Evolutionary conservation across 2,329 filamentous ascomycete genomes (phyloP).

Genomic region (Alternaria burnsii): DNA sequence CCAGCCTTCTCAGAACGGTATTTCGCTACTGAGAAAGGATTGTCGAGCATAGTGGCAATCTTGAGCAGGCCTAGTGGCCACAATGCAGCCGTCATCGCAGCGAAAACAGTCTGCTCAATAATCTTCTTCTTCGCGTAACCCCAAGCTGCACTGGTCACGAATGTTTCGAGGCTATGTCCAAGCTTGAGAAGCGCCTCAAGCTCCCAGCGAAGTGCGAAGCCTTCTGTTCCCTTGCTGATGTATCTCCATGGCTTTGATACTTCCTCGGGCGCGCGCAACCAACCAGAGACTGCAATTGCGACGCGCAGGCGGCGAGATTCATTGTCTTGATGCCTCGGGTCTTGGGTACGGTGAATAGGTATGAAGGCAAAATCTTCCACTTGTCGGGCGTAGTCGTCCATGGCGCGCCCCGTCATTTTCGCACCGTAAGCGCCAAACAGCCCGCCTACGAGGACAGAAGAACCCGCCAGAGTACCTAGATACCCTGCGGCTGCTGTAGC

Average conservation of each 20-base stretch:
- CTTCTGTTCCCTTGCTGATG: slow-evolving; percentile 75
- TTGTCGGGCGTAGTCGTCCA: slow-evolving; percentile 86
- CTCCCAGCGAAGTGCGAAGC: slow-evolving; percentile 87
- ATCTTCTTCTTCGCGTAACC: slow-evolving; percentile 76
- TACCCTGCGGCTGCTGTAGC: slow-evolving; percentile 78
- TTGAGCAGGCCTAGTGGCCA: slow-evolving; percentile 60
- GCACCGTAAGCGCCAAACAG: slow-evolving; percentile 92
- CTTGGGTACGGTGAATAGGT: slow-evolving; percentile 62
- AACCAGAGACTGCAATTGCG: slow-evolving; percentile 84
- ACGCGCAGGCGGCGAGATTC: slow-evolving; percentile 69
- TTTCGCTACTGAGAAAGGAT: slow-evolving; percentile 81
- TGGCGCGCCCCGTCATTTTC: slow-evolving; percentile 82
- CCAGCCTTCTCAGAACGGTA: slow-evolving; percentile 83
- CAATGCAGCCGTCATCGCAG: slow-evolving; percentile 56
- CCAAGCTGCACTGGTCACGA: slow-evolving; percentile 86
- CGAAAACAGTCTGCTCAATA: slow-evolving; percentile 67
- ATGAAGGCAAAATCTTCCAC: slow-evolving; percentile 90
- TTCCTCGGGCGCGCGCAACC: slow-evolving; percentile 76
- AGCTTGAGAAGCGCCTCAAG: slow-evolving; percentile 78
- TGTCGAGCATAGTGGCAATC: slow-evolving; percentile 71
- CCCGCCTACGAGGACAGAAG: slow-evolving; percentile 79
- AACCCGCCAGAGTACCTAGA: slow-evolving; percentile 81
- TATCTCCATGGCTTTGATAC: slow-evolving; percentile 81
- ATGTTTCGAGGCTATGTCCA: slow-evolving; percentile 77
- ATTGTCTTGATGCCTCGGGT: slow-evolving; percentile 60